These are phyloP conservation scores for Candida tammaniensis DNA, from an alignment of 805 yeast species.

Conservation along the genomic window DNA sequence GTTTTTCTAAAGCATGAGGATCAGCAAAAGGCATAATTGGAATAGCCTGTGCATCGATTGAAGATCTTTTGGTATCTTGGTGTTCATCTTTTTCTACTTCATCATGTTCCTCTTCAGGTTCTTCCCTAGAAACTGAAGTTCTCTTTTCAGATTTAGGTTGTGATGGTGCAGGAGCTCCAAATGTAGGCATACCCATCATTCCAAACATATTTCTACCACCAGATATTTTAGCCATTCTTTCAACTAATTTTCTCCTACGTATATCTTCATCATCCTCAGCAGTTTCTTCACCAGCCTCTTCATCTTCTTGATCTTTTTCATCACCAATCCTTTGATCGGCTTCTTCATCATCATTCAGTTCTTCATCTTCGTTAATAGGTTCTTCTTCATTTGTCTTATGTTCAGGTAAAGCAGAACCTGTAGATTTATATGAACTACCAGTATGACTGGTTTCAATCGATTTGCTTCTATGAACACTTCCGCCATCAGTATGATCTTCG, in stretches of 20 bases:
- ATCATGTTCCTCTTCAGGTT: slow-evolving; percentile 19
- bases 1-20: slow-evolving; percentile 25
- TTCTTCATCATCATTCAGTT: slow-evolving; percentile 14
- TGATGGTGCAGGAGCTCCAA: slow-evolving; percentile 23
- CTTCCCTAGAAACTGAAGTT: too few species aligned
- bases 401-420: neutral
- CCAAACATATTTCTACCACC: slow-evolving; percentile 83
- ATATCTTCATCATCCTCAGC: slow-evolving; percentile 76
- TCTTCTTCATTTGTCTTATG: slow-evolving; percentile 6
- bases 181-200: slow-evolving; percentile 56
- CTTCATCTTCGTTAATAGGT: slow-evolving; percentile 12
- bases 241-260: slow-evolving; percentile 73
- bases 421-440: slow-evolving; percentile 10
- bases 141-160: slow-evolving; percentile 9
- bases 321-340: neutral
- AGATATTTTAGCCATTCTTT: slow-evolving; percentile 93
- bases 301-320: slow-evolving; percentile 46
- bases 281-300: slow-evolving; percentile 43
- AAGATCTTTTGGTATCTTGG: slow-evolving; percentile 8
- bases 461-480: neutral
- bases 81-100: slow-evolving; percentile 21
- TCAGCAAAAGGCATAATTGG: slow-evolving; percentile 15
- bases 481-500: slow-evolving; percentile 26
- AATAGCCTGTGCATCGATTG: slow-evolving; percentile 5
- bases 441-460: slow-evolving; percentile 10